phyloP scores from a whole-genome alignment of 2,329 filamentous ascomycete species.

The Neofusicoccum ribis region DNA sequence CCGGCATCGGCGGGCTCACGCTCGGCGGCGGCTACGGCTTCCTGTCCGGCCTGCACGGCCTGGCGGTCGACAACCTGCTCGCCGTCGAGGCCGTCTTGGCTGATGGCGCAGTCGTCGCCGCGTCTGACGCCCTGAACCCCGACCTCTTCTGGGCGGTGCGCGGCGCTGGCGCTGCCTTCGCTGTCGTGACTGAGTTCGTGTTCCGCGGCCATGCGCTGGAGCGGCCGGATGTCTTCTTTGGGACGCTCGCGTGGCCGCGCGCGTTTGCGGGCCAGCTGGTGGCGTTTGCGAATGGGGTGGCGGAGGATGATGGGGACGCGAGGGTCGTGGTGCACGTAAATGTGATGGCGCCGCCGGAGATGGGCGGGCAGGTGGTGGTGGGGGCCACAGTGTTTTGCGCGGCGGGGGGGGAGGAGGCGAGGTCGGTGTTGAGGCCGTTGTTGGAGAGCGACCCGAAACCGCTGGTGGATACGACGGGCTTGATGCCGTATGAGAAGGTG shows the following conservation, averaged over 20 bases:
- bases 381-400: neutral
- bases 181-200: slow-evolving; percentile 32
- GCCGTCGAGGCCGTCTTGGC: slow-evolving; percentile 43
- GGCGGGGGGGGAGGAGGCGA: neutral
- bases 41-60: slow-evolving; percentile 55
- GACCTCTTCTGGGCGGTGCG: slow-evolving; percentile 47
- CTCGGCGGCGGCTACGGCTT: slow-evolving; percentile 60
- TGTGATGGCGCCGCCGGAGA: neutral
- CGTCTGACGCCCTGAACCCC: slow-evolving; percentile 28
- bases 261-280: neutral
- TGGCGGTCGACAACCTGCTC: slow-evolving; percentile 54
- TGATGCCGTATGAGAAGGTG: slow-evolving; percentile 35
- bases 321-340: neutral
- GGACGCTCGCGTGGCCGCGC: neutral
- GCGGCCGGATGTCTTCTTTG: neutral
- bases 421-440: slow-evolving; percentile 21
- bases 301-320: neutral
- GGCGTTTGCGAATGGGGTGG: neutral
- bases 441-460: slow-evolving; percentile 30
- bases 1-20: slow-evolving; percentile 60
- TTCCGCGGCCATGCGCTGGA: slow-evolving; percentile 24
- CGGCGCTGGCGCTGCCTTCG: slow-evolving; percentile 50
- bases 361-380: neutral
- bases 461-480: slow-evolving; percentile 26
- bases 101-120: slow-evolving; percentile 39